A percentile compares a stretch with the other conserved stretches of the same genome.
phyloP scores from a whole-genome alignment of 768 basidiomycete species.

The Mycena kentingensis region DNA sequence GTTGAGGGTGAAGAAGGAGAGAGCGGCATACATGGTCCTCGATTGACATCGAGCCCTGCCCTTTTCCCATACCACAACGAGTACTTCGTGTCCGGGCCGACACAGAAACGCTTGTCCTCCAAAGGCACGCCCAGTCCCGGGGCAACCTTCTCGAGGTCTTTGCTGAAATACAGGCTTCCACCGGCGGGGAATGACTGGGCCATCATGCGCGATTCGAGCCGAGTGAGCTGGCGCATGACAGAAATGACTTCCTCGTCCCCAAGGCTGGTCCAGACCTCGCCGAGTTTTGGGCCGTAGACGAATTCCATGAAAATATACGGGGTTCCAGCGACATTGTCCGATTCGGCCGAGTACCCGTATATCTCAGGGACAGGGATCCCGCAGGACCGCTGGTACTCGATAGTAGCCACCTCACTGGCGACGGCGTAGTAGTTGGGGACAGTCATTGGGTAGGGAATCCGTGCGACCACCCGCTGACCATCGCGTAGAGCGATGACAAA shows the following conservation, averaged over 20 bases:
- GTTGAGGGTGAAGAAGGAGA: constrained; percentile 32
- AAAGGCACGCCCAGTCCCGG: constrained; percentile 38
- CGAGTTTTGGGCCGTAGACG: constrained; percentile 40
- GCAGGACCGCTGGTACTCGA: constrained; percentile 40
- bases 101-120: constrained; percentile 43
- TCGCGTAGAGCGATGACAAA: constrained; percentile 43
- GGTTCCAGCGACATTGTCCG: constrained; percentile 42
- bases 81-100: constrained; percentile 47
- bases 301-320: constrained; percentile 52
- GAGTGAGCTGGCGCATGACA: constrained; percentile 43
- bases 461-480: constrained; percentile 41
- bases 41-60: constrained; percentile 47
- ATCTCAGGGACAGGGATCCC: constrained; percentile 45
- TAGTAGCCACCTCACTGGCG: constrained; percentile 51
- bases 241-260: constrained; percentile 42
- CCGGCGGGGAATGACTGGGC: constrained; percentile 49
- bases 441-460: constrained; percentile 41
- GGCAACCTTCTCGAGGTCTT: constrained; percentile 46
- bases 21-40: constrained; percentile 54
- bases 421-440: constrained; percentile 39
- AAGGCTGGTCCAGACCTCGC: constrained; percentile 43
- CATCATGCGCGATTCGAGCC: constrained; percentile 53
- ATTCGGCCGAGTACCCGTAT: constrained; percentile 43
- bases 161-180: constrained; percentile 50
- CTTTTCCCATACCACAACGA: constrained; percentile 54